A percentile compares a stretch with the other conserved stretches of the same genome.
Conservation (phyloP, 768 basidiomycete genomes). For the Boletus reticuloceps region DNA sequence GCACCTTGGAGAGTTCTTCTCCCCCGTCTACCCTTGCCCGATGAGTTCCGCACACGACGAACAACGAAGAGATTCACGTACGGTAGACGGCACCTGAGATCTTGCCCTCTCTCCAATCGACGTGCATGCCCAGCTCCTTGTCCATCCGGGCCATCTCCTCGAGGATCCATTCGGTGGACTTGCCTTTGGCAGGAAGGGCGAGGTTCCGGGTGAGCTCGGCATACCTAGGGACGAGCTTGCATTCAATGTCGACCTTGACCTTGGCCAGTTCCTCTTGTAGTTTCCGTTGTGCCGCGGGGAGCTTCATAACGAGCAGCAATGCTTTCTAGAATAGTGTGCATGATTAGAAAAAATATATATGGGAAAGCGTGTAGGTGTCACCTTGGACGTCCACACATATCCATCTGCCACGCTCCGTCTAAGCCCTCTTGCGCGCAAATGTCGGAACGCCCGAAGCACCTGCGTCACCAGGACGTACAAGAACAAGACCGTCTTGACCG, state of each 20-base stretch:
- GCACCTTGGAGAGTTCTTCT: slow-evolving; percentile 72
- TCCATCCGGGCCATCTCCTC: slow-evolving; percentile 84
- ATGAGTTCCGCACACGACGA: background rate
- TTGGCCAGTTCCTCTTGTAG: slow-evolving; percentile 62
- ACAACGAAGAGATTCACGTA: slow-evolving; percentile 34
- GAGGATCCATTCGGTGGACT: slow-evolving; percentile 68
- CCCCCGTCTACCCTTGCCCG: slow-evolving; percentile 63
- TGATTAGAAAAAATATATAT: background rate
- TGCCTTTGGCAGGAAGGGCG: slow-evolving; percentile 60
- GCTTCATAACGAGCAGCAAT: slow-evolving; percentile 53
- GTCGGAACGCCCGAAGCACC: slow-evolving; percentile 27
- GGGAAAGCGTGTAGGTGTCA: background rate
- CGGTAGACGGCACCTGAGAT: slow-evolving; percentile 86
- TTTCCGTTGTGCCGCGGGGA: slow-evolving; percentile 59
- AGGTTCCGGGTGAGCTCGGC: slow-evolving; percentile 63
- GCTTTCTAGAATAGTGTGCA: slow-evolving; percentile 38
- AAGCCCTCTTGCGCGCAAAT: slow-evolving; percentile 38
- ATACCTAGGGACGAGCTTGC: slow-evolving; percentile 64
- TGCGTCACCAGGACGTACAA: slow-evolving; percentile 32
- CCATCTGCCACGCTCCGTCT: slow-evolving; percentile 22
- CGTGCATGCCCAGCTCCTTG: slow-evolving; percentile 41
- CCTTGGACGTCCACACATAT: slow-evolving; percentile 30
- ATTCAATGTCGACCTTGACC: slow-evolving; percentile 64
- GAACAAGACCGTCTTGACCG: slow-evolving; percentile 34
- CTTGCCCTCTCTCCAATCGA: slow-evolving; percentile 69